These are phyloP conservation scores for Neurospora tetrasperma DNA, from an alignment of 495 filamentous ascomycete species.

Conservation along the genomic window DNA sequence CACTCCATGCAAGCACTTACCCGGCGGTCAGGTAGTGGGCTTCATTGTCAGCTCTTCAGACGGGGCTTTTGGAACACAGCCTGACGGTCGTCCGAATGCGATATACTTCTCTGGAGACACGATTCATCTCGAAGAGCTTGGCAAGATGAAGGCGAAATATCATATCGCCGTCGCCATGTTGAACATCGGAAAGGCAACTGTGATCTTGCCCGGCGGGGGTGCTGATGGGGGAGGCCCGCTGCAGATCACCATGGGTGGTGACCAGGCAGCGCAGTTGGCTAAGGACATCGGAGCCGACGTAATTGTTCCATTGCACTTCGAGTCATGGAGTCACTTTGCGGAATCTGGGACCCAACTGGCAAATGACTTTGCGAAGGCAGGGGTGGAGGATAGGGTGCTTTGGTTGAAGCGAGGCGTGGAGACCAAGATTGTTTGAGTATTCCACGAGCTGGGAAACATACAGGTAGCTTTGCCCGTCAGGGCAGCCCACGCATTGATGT, in stretches of 20 bases:
- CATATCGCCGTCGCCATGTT: constrained; percentile 29
- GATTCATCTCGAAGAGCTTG: constrained; percentile 38
- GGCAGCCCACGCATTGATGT: neutral
- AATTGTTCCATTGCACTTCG: constrained; percentile 45
- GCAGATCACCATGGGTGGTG: constrained; percentile 43
- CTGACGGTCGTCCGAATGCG: constrained; percentile 36
- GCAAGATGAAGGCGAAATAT: constrained; percentile 20
- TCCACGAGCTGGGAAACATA: neutral
- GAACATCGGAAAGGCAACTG: constrained; percentile 28
- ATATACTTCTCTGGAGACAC: constrained; percentile 50
- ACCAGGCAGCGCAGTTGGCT: constrained; percentile 31
- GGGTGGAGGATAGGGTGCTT: constrained; percentile 44
- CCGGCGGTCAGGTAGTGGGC: constrained; percentile 38
- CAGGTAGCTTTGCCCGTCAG: neutral
- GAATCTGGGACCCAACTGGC: constrained; percentile 27
- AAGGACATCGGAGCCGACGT: constrained; percentile 34
- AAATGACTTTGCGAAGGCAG: constrained; percentile 45
- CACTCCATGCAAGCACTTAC: constrained; percentile 38
- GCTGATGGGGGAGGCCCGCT: constrained; percentile 16
- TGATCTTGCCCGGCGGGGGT: constrained; percentile 11
- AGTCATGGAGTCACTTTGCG: constrained; percentile 42
- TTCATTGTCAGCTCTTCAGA: constrained; percentile 31
- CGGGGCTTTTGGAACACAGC: constrained; percentile 26
- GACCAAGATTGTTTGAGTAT: constrained; percentile 11
- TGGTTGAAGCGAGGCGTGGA: constrained; percentile 25